phyloP scores from a whole-genome alignment of 495 filamentous ascomycete species.

The Aspergillus indologenus region DNA sequence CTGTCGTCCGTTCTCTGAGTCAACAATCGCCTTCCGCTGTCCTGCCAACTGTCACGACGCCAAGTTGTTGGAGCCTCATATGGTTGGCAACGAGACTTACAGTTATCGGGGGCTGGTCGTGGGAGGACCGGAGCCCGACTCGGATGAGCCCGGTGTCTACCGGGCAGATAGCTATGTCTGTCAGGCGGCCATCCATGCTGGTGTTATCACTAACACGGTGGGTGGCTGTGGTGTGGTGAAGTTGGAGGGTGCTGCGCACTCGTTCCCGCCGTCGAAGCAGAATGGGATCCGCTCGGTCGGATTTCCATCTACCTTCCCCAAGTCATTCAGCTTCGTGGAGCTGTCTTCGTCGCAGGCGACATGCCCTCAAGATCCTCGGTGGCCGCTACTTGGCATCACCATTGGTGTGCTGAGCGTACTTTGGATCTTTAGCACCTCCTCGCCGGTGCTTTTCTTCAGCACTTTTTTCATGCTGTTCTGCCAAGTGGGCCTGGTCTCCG shows the following conservation, averaged over 20 bases:
- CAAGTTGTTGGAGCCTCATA: constrained; percentile 65
- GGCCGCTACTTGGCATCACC: constrained; percentile 72
- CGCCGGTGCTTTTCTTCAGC: constrained; percentile 67
- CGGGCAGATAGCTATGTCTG: constrained; percentile 83
- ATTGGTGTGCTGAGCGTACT: constrained; percentile 62
- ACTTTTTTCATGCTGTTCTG: constrained; percentile 71
- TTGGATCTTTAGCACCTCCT: constrained; percentile 66
- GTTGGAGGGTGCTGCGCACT: constrained; percentile 62
- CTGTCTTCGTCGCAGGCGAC: constrained; percentile 37
- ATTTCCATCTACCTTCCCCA: constrained; percentile 77
- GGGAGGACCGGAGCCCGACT: constrained; percentile 59
- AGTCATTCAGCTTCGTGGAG: constrained; percentile 64
- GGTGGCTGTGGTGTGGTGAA: constrained; percentile 76
- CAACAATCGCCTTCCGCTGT: constrained; percentile 71
- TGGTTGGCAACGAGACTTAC: constrained; percentile 70
- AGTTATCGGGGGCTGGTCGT: constrained; percentile 70
- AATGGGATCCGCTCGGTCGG: constrained; percentile 65
- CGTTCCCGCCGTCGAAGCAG: constrained; percentile 55
- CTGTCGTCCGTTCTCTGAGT: constrained; percentile 76
- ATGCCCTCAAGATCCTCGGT: constrained; percentile 60
- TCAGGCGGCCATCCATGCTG: constrained; percentile 74
- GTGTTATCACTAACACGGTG: constrained; percentile 60
- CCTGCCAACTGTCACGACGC: constrained; percentile 69
- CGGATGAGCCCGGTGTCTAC: constrained; percentile 52
- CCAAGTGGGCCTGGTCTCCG: constrained; percentile 75